Conservation (phyloP, 2,329 filamentous ascomycete species). For the Penicillium occitanis region DNA sequence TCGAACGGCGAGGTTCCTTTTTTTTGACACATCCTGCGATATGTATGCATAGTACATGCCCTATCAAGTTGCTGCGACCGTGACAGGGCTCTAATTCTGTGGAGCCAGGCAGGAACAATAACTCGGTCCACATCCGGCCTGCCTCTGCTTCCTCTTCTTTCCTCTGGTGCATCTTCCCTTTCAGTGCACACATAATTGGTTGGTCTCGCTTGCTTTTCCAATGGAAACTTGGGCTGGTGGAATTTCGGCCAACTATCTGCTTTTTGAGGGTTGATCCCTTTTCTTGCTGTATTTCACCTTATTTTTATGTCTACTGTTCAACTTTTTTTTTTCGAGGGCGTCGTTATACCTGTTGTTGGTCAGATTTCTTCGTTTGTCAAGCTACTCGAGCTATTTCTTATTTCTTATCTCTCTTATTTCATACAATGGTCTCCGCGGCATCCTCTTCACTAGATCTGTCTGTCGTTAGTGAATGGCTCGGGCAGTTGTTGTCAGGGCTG, state of each 20-base stretch:
- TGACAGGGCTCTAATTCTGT: conserved; percentile 11
- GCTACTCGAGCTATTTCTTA: conserved; percentile 20
- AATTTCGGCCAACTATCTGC: background rate
- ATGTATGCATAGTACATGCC: conserved; percentile 14
- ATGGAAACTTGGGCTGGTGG: background rate
- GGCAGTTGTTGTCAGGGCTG: background rate
- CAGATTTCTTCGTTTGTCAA: conserved; percentile 20
- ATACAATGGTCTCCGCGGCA: conserved; percentile 1
- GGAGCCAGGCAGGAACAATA: conserved; percentile 3
- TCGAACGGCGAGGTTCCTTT: background rate
- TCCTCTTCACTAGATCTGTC: conserved; percentile 6
- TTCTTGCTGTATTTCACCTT: conserved; percentile 20
- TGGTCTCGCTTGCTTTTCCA: conserved; percentile 1
- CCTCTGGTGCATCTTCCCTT: conserved; percentile 3
- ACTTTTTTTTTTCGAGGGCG: conserved; percentile 20
- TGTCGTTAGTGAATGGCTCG: background rate
- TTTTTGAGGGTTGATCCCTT: conserved; percentile 12
- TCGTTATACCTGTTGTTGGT: conserved; percentile 22
- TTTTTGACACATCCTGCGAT: conserved; percentile 8
- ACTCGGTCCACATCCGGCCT: background rate
- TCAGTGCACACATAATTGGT: background rate
- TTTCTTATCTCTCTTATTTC: conserved; percentile 9
- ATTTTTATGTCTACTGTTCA: conserved; percentile 19
- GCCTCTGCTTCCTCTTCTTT: conserved; percentile 10
- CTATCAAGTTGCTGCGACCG: conserved; percentile 5